Evolutionary conservation across 306 rosid genomes (phyloP).

Genomic region (Delonix regia): DNA sequence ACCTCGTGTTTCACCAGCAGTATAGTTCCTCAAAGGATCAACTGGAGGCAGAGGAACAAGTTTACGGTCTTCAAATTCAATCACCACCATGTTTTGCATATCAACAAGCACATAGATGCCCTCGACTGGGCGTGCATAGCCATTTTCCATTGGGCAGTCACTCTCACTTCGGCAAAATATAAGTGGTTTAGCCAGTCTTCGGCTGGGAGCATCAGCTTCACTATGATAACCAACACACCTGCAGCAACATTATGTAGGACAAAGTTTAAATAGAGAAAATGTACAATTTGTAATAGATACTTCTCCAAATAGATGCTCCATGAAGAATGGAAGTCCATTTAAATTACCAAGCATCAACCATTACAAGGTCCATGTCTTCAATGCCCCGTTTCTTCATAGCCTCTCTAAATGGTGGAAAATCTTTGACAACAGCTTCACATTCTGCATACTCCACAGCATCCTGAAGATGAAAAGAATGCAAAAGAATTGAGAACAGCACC

Average conservation of each 20-base stretch:
- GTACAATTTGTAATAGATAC: background rate
- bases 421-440: conserved; percentile 88
- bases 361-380: conserved; percentile 87
- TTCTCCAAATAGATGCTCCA: conserved; percentile 11
- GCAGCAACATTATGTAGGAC: conserved; percentile 34
- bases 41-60: conserved; percentile 84
- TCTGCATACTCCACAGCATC: conserved; percentile 91
- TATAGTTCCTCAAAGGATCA: conserved; percentile 84
- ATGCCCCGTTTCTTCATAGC: conserved; percentile 92
- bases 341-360: conserved; percentile 87
- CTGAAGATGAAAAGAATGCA: conserved; percentile 42
- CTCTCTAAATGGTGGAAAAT: conserved; percentile 79
- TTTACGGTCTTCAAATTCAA: conserved; percentile 82
- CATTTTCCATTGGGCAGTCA: conserved; percentile 90
- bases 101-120: conserved; percentile 78
- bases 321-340: conserved; percentile 1
- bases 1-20: conserved; percentile 84
- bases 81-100: conserved; percentile 83
- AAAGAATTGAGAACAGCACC: background rate
- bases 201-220: conserved; percentile 72
- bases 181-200: conserved; percentile 77
- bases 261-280: conserved; percentile 17
- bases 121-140: conserved; percentile 90
- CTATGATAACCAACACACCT: conserved; percentile 84
- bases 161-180: conserved; percentile 85